Evolutionary conservation across 805 yeast genomes (phyloP), one percentile per base, ranked within the genome.

Genomic region (Metschnikowia lunata): DNA sequence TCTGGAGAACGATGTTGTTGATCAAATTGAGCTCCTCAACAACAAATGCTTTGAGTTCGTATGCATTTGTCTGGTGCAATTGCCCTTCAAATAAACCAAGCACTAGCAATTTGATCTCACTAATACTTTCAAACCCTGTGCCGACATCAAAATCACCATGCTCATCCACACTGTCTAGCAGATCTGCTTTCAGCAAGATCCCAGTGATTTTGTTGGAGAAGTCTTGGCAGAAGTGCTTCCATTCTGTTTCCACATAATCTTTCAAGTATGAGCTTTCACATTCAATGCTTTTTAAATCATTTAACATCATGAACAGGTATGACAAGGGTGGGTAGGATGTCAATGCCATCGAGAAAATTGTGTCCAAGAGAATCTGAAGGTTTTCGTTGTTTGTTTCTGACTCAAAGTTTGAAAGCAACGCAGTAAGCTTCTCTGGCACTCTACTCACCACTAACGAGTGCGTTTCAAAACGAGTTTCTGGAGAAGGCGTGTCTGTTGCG

Each of bases 221-320:
- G 13, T 45, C 37, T 12, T 50, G 52, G 28, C 53, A 45, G 6
- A 46, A 41, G 42, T 62, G 62, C 9, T 47, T 43, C 62, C 63
- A 60, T 18, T 47, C 48, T 0, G 54, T 46, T 3, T 50, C 50
- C 1, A 57, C 58, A 37, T 51, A 51, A 26, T 44, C 30, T 6
- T 23, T 37, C 27, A 68, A 49, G 9, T 51, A 47, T 7, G 37
- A 34, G 13, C 40, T 40, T 1, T 45, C 40, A 15, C 56, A 34
- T 18, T 45, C 49, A 4, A 71, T 51, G 26, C 57, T 60, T 29
- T 52, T 48, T 35, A 71, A 54, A 43, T 71, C 75, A 45, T 70
- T 69, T 41, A 54, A 62, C 11, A 67, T 49, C n/a, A 69, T 40
- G 37, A 66, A 68, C 35, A 72, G 68, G 31, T 60, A 46, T 2